Base-by-base conservation (phyloP, 2,329 filamentous ascomycete genomes). In the Colletotrichum salicis region DNA sequence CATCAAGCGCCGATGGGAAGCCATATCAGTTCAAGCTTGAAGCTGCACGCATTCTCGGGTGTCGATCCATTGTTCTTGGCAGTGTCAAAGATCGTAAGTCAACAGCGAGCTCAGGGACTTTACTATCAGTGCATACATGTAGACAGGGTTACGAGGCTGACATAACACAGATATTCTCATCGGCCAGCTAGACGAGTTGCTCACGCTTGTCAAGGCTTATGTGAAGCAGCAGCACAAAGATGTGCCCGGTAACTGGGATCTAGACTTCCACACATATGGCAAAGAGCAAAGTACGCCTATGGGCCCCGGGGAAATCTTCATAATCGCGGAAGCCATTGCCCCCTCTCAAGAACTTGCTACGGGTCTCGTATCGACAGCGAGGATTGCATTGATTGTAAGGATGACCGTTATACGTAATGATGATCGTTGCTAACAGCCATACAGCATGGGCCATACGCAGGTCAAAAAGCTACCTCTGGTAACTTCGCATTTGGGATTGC, bases 401-500 rank as follows among this genome's bases (percentile, higher is more conserved):
- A 15, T 31, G 10, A 12, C 29, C 19, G 3, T n/a, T 19, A 1
- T 2, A 10, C 12, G 19, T 19, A 22, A 13, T 37, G 4, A 0
- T 22, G 6, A 11, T 13, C 5, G 1, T 29, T 11, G 24, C 61
- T 64, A 27, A 64, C 48, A 29, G n/a, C 1, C 11, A 15, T 12
- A 3, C 2, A 67, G 59, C 87, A 89, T 72, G 83, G 78, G 0
- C 80, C 84, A 0, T 89, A 89, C 65, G 78, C 80, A 0, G 82
- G 83, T 0, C 87, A 89, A 74, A 84, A 85, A n/a, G 87, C 86
- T 0, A 89, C 86, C 0, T 80, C 83, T 0, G 88, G 87, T 0
- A 89, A 89, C 70, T 84, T 89, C 55, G 86, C 83, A 0, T 64
- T 64, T 5, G 66, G 66, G 1, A 82, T 82, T 41, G 82, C 82